These are phyloP conservation scores for Heritiera littoralis DNA, from an alignment of 345 rosid species.

Conservation along the genomic window DNA sequence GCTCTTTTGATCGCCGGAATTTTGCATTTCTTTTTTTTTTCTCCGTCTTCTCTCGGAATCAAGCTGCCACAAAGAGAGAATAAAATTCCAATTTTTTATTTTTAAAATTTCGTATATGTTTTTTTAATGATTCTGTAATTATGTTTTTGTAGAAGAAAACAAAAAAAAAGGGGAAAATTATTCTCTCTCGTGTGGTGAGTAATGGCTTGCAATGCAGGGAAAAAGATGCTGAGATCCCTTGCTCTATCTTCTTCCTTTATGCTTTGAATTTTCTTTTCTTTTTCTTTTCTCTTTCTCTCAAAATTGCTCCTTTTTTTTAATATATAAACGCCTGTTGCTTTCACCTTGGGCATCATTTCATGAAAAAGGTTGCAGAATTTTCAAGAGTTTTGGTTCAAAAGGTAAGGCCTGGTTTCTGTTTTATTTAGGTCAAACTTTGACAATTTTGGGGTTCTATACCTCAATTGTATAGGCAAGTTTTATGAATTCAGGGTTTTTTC, in stretches of 20 bases:
- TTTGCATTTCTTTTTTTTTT: not conserved
- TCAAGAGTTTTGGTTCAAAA: slow-evolving; percentile 23
- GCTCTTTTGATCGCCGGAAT: slow-evolving; percentile 17
- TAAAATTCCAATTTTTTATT: not conserved
- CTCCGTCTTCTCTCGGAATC: not conserved
- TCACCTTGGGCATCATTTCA: slow-evolving; percentile 15
- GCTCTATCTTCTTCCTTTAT: slow-evolving; percentile 27
- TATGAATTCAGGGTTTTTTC: not conserved
- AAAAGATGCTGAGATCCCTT: slow-evolving; percentile 52
- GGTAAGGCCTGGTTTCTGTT: slow-evolving; percentile 39
- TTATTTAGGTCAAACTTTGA: slow-evolving; percentile 25
- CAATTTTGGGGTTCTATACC: not conserved
- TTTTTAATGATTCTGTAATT: slow-evolving; percentile 25
- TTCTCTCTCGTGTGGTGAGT: slow-evolving; percentile 41
- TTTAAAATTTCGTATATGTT: not conserved
- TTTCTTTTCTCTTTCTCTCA: slow-evolving; percentile 6
- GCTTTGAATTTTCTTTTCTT: slow-evolving; percentile 24
- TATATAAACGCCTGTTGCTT: slow-evolving; percentile 20
- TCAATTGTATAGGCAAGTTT: not conserved
- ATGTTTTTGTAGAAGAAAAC: slow-evolving; percentile 39
- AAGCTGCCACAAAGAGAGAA: slow-evolving; percentile 22
- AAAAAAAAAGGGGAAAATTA: slow-evolving; percentile 34
- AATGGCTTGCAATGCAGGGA: slow-evolving; percentile 51
- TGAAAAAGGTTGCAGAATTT: slow-evolving; percentile 19
- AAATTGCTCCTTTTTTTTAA: slow-evolving; percentile 12